Evolutionary conservation across 2,329 filamentous ascomycete species (phyloP).

Genomic region (Emmonsia crescens): DNA sequence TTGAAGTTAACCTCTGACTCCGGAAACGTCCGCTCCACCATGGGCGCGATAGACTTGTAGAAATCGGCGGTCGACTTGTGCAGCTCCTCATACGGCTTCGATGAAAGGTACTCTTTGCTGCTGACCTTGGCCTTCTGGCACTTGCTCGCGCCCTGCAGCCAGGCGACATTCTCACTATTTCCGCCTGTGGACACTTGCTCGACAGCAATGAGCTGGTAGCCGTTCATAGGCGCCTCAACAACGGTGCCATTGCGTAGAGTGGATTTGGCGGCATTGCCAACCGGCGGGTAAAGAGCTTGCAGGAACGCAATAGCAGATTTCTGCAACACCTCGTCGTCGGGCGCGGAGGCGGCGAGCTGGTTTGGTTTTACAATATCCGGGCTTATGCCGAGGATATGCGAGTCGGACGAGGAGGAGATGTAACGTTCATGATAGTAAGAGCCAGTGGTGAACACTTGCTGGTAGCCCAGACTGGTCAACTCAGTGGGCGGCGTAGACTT

Average conservation of each 20-base stretch:
- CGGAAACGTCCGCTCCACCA: conserved; percentile 43
- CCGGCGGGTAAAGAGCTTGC: conserved; percentile 78
- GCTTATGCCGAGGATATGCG: conserved; percentile 56
- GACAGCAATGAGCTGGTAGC: conserved; percentile 77
- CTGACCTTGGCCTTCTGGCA: conserved; percentile 43
- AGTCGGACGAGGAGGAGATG: conserved; percentile 48
- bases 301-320: conserved; percentile 70
- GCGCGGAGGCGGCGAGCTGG: conserved; percentile 63
- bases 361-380: conserved; percentile 53
- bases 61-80: conserved; percentile 42
- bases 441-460: conserved; percentile 62
- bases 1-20: conserved; percentile 43
- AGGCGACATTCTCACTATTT: conserved; percentile 47
- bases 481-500: conserved; percentile 61
- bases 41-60: conserved; percentile 43
- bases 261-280: conserved; percentile 46
- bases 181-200: conserved; percentile 48
- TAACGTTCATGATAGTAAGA: conserved; percentile 68
- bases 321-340: conserved; percentile 66
- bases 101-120: conserved; percentile 49
- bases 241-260: conserved; percentile 59
- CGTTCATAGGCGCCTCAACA: conserved; percentile 58
- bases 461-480: conserved; percentile 69
- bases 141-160: conserved; percentile 48
- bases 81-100: conserved; percentile 39